phyloP scores from a whole-genome alignment of 768 basidiomycete genomes.

The Cystofilobasidium capitatum region DNA sequence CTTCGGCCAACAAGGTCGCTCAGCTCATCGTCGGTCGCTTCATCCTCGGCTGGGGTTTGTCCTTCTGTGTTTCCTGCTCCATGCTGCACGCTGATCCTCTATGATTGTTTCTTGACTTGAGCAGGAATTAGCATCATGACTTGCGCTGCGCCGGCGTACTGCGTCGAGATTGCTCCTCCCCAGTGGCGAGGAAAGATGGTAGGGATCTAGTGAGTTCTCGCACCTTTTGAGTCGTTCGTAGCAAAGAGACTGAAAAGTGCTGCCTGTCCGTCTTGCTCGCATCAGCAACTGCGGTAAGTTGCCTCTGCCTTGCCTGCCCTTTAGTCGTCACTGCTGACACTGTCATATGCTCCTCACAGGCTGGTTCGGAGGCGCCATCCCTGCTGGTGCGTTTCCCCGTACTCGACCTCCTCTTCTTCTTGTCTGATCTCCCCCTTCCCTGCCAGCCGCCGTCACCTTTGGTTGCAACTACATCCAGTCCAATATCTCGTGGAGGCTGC shows the following conservation, averaged over 20 bases:
- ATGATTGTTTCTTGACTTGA: no score
- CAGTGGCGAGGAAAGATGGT: constrained; percentile 34
- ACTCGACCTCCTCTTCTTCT: no score
- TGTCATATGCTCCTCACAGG: background rate
- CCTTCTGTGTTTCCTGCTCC: background rate
- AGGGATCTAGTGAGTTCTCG: background rate
- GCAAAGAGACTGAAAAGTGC: no score
- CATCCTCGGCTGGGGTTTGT: constrained; percentile 23
- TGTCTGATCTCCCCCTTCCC: background rate
- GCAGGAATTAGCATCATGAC: constrained; percentile 44
- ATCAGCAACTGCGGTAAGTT: constrained; percentile 41
- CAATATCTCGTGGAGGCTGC: constrained; percentile 46
- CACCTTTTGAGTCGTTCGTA: constrained; percentile 46
- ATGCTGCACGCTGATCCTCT: no score
- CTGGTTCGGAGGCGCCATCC: constrained; percentile 28
- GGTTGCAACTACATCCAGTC: constrained; percentile 11
- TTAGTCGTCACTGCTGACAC: background rate
- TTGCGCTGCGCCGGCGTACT: constrained; percentile 42
- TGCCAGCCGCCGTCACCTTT: constrained; percentile 5
- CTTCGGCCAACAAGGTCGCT: constrained; percentile 43
- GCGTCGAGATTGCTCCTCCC: constrained; percentile 53
- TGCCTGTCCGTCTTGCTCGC: constrained; percentile 47
- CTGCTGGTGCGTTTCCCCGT: constrained; percentile 14
- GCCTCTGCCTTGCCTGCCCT: background rate
- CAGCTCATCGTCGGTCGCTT: constrained; percentile 51